A percentile compares a stretch with the other conserved stretches of the same genome.
phyloP scores from a whole-genome alignment of 495 filamentous ascomycete species.

The Parathielavia hyrcaniae region DNA sequence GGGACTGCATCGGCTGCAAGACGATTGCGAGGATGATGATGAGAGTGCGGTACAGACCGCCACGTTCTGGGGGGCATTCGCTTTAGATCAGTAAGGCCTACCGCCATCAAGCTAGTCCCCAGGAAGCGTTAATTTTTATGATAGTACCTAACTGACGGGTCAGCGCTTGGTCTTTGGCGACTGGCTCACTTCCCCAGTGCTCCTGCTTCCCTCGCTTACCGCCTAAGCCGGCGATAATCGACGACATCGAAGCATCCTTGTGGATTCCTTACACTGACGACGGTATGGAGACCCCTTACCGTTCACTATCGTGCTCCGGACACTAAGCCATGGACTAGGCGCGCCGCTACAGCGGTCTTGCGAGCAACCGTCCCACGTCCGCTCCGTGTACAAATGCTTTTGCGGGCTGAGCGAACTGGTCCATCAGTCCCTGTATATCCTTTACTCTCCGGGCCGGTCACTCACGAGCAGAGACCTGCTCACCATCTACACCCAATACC shows the following conservation, averaged over 20 bases:
- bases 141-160: not conserved
- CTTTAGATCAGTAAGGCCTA: conserved; percentile 56
- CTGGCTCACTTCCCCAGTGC: conserved; percentile 57
- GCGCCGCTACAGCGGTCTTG: conserved; percentile 44
- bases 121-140: not conserved
- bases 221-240: conserved; percentile 51
- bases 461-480: conserved; percentile 54
- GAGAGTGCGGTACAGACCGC: conserved; percentile 59
- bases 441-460: conserved; percentile 55
- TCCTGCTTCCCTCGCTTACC: conserved; percentile 51
- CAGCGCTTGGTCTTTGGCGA: conserved; percentile 59
- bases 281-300: conserved; percentile 33
- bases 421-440: conserved; percentile 56
- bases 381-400: conserved; percentile 55
- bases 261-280: conserved; percentile 58
- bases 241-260: conserved; percentile 46
- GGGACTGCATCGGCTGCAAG: conserved; percentile 51
- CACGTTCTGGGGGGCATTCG: conserved; percentile 68
- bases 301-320: conserved; percentile 6
- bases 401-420: conserved; percentile 63
- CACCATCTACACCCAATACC: conserved; percentile 51
- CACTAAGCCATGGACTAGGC: conserved; percentile 29
- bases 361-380: conserved; percentile 50
- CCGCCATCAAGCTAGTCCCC: not conserved
- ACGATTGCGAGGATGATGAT: conserved; percentile 40